These are phyloP conservation scores for Paspalum notatum DNA, from an alignment of 176 grass and related monocot species.

Conservation along the genomic window DNA sequence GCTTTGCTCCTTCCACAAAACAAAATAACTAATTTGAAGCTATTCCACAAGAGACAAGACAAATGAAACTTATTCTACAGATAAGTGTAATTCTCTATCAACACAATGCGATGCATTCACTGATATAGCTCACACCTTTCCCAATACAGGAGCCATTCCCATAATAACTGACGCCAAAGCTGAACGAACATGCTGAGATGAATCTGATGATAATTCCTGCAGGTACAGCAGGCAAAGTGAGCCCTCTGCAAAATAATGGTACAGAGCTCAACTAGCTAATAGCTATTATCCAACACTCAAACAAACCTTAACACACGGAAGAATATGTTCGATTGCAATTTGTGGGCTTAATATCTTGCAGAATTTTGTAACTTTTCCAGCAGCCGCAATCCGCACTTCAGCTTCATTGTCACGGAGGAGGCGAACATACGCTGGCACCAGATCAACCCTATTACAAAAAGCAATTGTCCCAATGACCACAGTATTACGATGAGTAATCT, in stretches of 20 bases:
- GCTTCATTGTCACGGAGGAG: conserved; percentile 97
- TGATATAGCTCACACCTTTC: conserved; percentile 59
- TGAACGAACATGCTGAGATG: conserved; percentile 97
- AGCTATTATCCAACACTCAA: background rate
- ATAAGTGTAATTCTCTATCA: conserved; percentile 10
- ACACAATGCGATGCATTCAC: conserved; percentile 12
- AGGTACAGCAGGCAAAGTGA: no score
- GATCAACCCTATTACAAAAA: conserved; percentile 58
- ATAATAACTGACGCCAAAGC: conserved; percentile 98
- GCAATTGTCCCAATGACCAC: background rate
- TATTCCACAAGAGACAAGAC: conserved; percentile 3
- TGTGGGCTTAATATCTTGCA: conserved; percentile 77
- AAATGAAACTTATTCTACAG: background rate
- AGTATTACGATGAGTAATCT: background rate
- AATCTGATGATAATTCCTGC: conserved; percentile 90
- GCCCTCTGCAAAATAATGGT: no score
- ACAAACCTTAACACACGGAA: conserved; percentile 87
- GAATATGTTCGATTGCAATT: conserved; percentile 82
- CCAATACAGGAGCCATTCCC: conserved; percentile 96
- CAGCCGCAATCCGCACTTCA: conserved; percentile 96
- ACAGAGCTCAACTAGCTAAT: background rate
- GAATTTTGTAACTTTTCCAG: conserved; percentile 97
- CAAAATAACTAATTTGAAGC: background rate
- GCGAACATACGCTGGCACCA: conserved; percentile 89
- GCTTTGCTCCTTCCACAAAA: background rate